Evolutionary conservation across 1,284 basidiomycete species (phyloP).

Genomic region (Pyrrhoderma noxium): DNA sequence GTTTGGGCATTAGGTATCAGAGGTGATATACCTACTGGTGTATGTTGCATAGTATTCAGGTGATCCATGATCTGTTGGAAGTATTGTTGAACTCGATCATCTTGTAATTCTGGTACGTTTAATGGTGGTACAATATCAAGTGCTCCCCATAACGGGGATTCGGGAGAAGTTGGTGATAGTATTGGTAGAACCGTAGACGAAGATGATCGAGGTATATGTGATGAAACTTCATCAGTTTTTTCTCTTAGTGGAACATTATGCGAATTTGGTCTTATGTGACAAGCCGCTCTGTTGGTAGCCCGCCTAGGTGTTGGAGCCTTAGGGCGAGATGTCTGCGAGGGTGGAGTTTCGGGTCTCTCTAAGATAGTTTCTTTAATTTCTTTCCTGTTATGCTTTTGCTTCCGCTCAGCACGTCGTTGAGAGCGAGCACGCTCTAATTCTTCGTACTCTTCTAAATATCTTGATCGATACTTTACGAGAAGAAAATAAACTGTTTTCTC

Average conservation of each 20-base stretch:
- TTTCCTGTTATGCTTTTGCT: constrained; percentile 17
- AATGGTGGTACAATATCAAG: constrained; percentile 31
- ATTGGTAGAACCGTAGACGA: constrained; percentile 26
- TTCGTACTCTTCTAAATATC: constrained; percentile 60
- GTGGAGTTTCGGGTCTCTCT: constrained; percentile 13
- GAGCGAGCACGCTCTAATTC: constrained; percentile 41
- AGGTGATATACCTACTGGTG: constrained; percentile 26
- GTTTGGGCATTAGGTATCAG: not conserved
- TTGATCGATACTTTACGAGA: constrained; percentile 70
- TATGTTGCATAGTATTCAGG: constrained; percentile 58
- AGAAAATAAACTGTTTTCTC: constrained; percentile 91
- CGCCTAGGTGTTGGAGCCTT: constrained; percentile 56
- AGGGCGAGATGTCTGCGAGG: constrained; percentile 41
- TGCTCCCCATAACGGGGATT: constrained; percentile 25
- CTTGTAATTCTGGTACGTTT: constrained; percentile 44
- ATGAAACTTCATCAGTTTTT: not conserved
- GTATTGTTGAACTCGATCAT: constrained; percentile 69
- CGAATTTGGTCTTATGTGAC: constrained; percentile 1
- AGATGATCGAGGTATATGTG: not conserved
- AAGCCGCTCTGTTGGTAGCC: constrained; percentile 25
- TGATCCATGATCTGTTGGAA: constrained; percentile 79
- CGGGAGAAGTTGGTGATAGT: constrained; percentile 24
- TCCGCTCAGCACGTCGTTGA: constrained; percentile 29
- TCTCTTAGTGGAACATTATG: not conserved
- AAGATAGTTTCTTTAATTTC: constrained; percentile 4